phyloP scores from a whole-genome alignment of 2,329 filamentous ascomycete genomes.

The Corynespora cassiicola region DNA sequence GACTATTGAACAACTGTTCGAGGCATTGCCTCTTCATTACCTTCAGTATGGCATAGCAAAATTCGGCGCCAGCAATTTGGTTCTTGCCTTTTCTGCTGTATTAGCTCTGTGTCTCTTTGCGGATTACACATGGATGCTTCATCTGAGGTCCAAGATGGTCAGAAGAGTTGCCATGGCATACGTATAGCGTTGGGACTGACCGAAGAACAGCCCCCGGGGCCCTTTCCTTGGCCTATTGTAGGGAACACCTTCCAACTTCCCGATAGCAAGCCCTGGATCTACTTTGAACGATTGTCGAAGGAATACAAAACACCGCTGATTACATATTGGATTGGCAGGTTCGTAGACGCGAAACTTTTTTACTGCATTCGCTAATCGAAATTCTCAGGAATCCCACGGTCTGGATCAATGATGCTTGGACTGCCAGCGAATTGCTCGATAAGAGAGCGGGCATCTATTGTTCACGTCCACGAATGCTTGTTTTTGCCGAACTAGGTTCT shows the following conservation, averaged over 20 bases:
- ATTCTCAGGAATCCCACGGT: slow-evolving; percentile 44
- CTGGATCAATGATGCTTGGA: slow-evolving; percentile 55
- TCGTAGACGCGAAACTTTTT: slow-evolving; percentile 21
- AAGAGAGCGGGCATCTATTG: slow-evolving; percentile 61
- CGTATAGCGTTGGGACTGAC: slow-evolving; percentile 14
- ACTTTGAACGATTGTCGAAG: slow-evolving; percentile 62
- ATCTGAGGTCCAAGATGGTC: slow-evolving; percentile 57
- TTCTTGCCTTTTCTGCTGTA: slow-evolving; percentile 27
- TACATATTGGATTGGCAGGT: slow-evolving; percentile 60
- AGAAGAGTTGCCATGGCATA: slow-evolving; percentile 6
- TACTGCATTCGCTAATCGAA: slow-evolving; percentile 44
- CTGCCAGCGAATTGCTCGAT: slow-evolving; percentile 61
- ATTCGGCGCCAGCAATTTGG: slow-evolving; percentile 30
- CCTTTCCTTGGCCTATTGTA: slow-evolving; percentile 60
- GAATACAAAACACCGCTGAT: slow-evolving; percentile 58
- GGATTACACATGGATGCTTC: slow-evolving; percentile 60
- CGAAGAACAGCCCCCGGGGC: slow-evolving; percentile 57
- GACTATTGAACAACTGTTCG: slow-evolving; percentile 38
- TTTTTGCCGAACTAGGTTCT: slow-evolving; percentile 49
- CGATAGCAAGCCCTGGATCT: slow-evolving; percentile 63
- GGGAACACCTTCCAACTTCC: slow-evolving; percentile 64
- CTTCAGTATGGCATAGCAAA: slow-evolving; percentile 39
- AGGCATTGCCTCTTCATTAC: slow-evolving; percentile 33
- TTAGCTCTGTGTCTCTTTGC: slow-evolving; percentile 30
- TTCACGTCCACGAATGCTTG: slow-evolving; percentile 55